Evolutionary conservation across 306 rosid species (phyloP).

Genomic region (Malus asiatica): DNA sequence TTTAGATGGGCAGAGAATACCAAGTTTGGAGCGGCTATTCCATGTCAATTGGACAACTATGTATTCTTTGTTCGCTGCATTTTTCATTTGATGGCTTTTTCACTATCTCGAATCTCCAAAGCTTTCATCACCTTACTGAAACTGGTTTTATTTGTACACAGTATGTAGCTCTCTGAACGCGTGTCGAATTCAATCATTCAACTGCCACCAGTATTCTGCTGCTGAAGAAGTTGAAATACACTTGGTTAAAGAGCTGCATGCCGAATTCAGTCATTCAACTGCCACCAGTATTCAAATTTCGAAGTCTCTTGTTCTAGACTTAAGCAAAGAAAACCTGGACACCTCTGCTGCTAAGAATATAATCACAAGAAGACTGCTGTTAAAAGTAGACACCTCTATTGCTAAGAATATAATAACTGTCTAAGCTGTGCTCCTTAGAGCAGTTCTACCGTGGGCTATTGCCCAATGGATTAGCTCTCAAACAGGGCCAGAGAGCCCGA

Average conservation of each 20-base stretch:
- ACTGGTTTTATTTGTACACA: constrained; percentile 21
- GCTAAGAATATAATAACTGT: too few relatives aligned
- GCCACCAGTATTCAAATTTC: constrained; percentile 2
- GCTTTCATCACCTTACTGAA: constrained; percentile 1
- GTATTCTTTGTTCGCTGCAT: constrained; percentile 14
- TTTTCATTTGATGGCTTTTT: neutral
- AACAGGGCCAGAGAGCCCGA: too few relatives aligned
- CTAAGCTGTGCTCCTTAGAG: too few relatives aligned
- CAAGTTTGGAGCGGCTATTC: constrained; percentile 40
- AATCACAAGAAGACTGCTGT: too few relatives aligned
- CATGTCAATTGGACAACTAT: constrained; percentile 37
- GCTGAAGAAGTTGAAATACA: constrained; percentile 45
- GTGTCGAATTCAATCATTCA: neutral
- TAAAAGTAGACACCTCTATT: too few relatives aligned
- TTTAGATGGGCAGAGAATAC: constrained; percentile 43
- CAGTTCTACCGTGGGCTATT: too few relatives aligned
- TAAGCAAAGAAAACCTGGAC: constrained; percentile 28
- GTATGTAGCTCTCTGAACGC: constrained; percentile 48
- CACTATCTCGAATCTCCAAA: neutral
- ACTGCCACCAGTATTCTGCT: too few relatives aligned
- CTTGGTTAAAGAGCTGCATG: constrained; percentile 38
- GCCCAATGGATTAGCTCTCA: too few relatives aligned
- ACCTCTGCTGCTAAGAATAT: too few relatives aligned
- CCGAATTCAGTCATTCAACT: constrained; percentile 16
- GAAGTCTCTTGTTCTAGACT: constrained; percentile 18